A percentile compares a stretch with the other conserved stretches of the same genome.
phyloP scores from a whole-genome alignment of 768 basidiomycete species.

The Agaricus blazei region DNA sequence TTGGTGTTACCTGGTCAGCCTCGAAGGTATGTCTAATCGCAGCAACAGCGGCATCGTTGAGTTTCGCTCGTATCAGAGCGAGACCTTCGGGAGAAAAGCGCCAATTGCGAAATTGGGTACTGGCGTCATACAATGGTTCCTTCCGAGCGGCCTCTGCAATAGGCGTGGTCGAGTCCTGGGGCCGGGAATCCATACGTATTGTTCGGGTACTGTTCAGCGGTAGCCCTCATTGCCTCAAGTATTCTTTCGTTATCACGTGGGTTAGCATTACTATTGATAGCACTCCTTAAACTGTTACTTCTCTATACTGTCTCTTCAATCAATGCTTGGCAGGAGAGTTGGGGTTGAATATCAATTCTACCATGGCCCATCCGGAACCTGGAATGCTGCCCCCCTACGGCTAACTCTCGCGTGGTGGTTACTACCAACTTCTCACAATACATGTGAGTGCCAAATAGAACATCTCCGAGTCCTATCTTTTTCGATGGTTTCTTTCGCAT shows the following conservation, averaged over 20 bases:
- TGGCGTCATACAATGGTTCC: conserved; percentile 56
- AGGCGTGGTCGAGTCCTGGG: background rate
- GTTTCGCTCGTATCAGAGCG: conserved; percentile 46
- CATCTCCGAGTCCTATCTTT: background rate
- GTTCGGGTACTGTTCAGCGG: no score
- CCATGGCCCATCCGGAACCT: no score
- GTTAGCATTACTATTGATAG: background rate
- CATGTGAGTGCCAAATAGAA: background rate
- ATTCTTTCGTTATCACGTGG: background rate
- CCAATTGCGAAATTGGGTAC: conserved; percentile 87
- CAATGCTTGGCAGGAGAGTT: no score
- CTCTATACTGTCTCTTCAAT: no score
- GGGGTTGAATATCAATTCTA: no score
- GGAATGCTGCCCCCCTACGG: no score
- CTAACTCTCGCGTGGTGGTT: no score
- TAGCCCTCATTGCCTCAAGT: background rate
- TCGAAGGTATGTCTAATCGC: conserved; percentile 78
- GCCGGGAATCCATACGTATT: background rate
- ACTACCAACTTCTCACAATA: no score
- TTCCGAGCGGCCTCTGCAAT: background rate
- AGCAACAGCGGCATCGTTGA: conserved; percentile 74
- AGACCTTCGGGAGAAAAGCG: conserved; percentile 74
- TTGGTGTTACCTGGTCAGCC: conserved; percentile 59
- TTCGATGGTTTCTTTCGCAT: conserved; percentile 14
- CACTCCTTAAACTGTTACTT: no score